Evolutionary conservation across 805 yeast genomes (phyloP), one percentile per base, ranked within the genome.

Genomic region (Diddensiella caesifluorescens): DNA sequence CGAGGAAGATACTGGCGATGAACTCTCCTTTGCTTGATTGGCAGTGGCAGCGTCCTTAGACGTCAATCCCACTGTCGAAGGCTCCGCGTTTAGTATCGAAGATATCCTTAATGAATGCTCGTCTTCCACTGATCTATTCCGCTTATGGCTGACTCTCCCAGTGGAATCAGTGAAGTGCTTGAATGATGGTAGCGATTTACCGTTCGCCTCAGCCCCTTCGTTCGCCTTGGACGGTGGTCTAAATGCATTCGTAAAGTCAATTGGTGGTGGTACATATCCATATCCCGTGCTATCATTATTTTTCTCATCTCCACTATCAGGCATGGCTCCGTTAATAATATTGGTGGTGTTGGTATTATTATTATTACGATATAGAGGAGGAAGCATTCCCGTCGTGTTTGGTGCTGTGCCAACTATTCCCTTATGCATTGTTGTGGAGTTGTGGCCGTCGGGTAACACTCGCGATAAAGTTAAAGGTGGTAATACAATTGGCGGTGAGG

Each of bases 171-270:
- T n/a, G n/a, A n/a, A n/a, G n/a, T n/a, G n/a, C n/a, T n/a, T n/a
- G n/a, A n/a, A n/a, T n/a, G n/a, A n/a, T n/a, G n/a, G n/a, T 13
- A n/a, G 32, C 15, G 9, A 6, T 7, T 7, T 13, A 7, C 19
- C 19, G 7, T 7, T 7, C 16, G 12, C 15, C 15, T 7, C 32
- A 7, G 9, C 16, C 32, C 9, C 9, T 29, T 9, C 6, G 6
- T 29, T 7, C 7, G 32, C 32, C 9, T 13, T 6, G 15, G 32
- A 7, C 16, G 12, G 19, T 21, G 48, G 36, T 16, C 54, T 44
- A 45, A 62, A 67, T 45, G 67, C 59, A 12, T 66, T 57, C 0
- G 71, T 67, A 48, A 67, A 67, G 44, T 67, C 71, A 35, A 67
- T 61, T 2, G 69, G 67, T 3, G 67, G 66, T 6, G 67, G 67